Base-by-base conservation (phyloP, 2,329 filamentous ascomycete genomes). In the Fusarium domesticum region DNA sequence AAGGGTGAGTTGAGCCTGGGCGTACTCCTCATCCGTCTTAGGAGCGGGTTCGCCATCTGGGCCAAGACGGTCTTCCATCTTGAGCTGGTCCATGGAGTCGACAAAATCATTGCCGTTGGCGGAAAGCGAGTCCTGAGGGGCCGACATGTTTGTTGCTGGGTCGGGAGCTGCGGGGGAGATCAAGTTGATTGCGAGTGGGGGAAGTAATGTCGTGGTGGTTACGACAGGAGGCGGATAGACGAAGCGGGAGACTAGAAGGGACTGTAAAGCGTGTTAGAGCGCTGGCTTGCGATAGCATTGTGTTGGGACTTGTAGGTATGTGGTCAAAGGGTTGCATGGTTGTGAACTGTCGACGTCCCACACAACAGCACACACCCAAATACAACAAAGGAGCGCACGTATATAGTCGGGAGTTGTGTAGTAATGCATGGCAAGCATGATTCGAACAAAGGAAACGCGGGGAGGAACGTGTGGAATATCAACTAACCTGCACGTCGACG, bases 1-100 rank as follows among this genome's bases (percentile, higher is more conserved):
- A 53, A 98, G 82, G 50, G 93, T 98, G 62, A 98, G 78, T 71
- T 95, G 88, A 40, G 91, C 84, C 67, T 90, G 83, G 39, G 89
- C 90, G 66, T 98, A 98, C 70, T 98, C 93, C 67, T 97, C 91
- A 60, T 98, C 93, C 47, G 92, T 95, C 75, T 92, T 93, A 61
- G 89, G 92, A 48, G 81, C 80, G 51, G 81, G 80, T 60, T 92
- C 89, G 56, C 87, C 87, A 58, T 93, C 87, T 38, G 83, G 81
- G 37, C 82, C 84, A 42, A 85, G 73, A 51, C 80, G 76, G 45
- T 87, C 84, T 41, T 78, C 76, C 56, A 88, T 66, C 66, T 83
- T 83, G 51, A 88, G 71, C 58, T 83, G 81, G 57, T 85, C 81
- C 67, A 87, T 71, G 48, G 72, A 67, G 42, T 87, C 81, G 50